These are phyloP conservation scores for Phenoliferia sp. DNA, from an alignment of 1,284 basidiomycete genomes.

Conservation along the genomic window DNA sequence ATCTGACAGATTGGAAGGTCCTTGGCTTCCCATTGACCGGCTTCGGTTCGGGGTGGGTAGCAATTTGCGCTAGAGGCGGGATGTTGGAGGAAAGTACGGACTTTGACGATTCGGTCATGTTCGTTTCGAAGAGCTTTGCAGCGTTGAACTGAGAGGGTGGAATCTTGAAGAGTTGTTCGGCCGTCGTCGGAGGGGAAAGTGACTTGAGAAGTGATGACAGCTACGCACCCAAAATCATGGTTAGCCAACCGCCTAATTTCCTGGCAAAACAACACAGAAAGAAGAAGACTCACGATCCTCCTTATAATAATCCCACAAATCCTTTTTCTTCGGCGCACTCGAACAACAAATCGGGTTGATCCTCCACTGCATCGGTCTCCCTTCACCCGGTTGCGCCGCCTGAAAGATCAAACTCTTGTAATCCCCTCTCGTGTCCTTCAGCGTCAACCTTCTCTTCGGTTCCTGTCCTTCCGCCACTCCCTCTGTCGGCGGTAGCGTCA, in stretches of 20 bases:
- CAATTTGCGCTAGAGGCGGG: constrained; percentile 7
- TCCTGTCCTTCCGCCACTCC: constrained; percentile 30
- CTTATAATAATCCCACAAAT: constrained; percentile 33
- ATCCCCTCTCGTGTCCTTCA: constrained; percentile 14
- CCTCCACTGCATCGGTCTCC: constrained; percentile 29
- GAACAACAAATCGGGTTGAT: constrained; percentile 36
- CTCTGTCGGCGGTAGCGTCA: constrained; percentile 33
- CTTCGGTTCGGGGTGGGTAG: constrained; percentile 17
- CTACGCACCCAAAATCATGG: too few relatives aligned
- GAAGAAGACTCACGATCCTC: constrained; percentile 32
- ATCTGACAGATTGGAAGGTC: constrained; percentile 30
- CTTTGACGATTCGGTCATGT: constrained; percentile 27
- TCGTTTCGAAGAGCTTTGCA: constrained; percentile 31
- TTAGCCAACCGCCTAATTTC: too few relatives aligned
- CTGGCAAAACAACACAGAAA: background rate
- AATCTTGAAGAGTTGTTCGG: constrained; percentile 28
- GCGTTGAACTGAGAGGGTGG: constrained; percentile 29
- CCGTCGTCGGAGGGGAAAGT: constrained; percentile 34
- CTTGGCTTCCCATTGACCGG: constrained; percentile 27
- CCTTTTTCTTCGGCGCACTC: constrained; percentile 14
- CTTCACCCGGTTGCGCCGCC: constrained; percentile 20
- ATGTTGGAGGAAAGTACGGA: constrained; percentile 11
- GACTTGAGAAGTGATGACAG: constrained; percentile 36
- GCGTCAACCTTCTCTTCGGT: constrained; percentile 29
- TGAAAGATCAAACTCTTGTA: constrained; percentile 28